Base-by-base conservation (phyloP, 805 yeast genomes). In the Cyberlindnera meyerae region DNA sequence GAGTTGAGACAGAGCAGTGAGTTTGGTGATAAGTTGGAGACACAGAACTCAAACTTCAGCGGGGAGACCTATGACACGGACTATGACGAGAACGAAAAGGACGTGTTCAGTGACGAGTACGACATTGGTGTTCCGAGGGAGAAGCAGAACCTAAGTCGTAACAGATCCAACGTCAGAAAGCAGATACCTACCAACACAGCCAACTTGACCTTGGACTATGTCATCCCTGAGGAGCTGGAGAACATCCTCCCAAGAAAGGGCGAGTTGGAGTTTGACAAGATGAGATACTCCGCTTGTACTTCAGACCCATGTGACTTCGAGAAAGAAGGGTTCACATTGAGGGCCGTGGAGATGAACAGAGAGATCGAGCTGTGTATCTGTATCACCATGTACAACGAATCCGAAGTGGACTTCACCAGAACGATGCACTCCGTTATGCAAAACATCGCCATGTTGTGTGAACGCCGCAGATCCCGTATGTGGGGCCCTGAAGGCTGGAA, bases 401-500 rank as follows among this genome's bases (percentile, higher is more conserved):
- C 86, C 60, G 96, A 89, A 58, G 70, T 71, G 36, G 75, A 94
- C 3, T 77, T 93, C 58, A 86, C 97, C 1, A 77, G 97, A 63
- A 94, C 98, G 0, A 70, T 93, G 73, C 95, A 94, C 59, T 85
- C 95, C 0, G 90, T 93, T 12, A 86, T 90, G 85, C 83, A 79
- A 52, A 93, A 94, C 60, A 76, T 93, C 40, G 85, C 96, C 2
- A 93, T 88, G 54, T 67, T 93, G 35, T 77, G 95, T 56, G 75
- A 82, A 12, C 77, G 98, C 59, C 71, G 73, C 37, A 82, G 79
- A 57, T 83, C 95, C 27, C 69, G 82, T 34, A 82, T 84, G 13
- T 93, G 99, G 99, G 97, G 98, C 5, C 79, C 80, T 48, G 94
- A 89, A 42, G 83, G 95, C 18, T 93, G 99, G 99, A 88, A 93